A percentile compares a stretch with the other conserved stretches of the same genome.
Evolutionary conservation across 495 filamentous ascomycete species (phyloP).

Genomic region (Achaetomiella virescens): DNA sequence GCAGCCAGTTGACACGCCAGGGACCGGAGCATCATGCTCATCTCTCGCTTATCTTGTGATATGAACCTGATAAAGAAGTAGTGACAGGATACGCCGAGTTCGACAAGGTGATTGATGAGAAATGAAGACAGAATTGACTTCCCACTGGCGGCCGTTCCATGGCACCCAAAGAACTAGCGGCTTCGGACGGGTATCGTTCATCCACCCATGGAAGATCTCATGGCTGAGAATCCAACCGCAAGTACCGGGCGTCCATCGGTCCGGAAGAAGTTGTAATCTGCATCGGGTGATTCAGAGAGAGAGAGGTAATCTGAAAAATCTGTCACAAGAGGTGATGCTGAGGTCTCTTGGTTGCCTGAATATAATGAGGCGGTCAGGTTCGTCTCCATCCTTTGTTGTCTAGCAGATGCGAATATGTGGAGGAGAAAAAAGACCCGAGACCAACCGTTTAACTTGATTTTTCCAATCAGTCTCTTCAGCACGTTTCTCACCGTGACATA

Average conservation of each 20-base stretch:
- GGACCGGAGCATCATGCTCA: slow-evolving; percentile 23
- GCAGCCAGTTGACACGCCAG: slow-evolving; percentile 31
- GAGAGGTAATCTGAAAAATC: neutral
- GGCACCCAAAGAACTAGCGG: slow-evolving; percentile 28
- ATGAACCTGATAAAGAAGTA: slow-evolving; percentile 32
- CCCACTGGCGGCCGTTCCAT: slow-evolving; percentile 26
- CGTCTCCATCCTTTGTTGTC: no score
- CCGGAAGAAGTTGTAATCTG: slow-evolving; percentile 36
- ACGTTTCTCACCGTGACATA: slow-evolving; percentile 38
- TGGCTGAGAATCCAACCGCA: slow-evolving; percentile 31
- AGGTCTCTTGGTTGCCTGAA: no score
- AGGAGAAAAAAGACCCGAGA: neutral
- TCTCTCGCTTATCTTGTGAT: slow-evolving; percentile 16
- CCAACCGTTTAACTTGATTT: slow-evolving; percentile 8
- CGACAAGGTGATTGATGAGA: slow-evolving; percentile 26
- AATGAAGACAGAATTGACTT: slow-evolving; percentile 35
- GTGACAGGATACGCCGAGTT: slow-evolving; percentile 20
- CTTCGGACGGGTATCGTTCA: neutral
- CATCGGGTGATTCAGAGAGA: slow-evolving; percentile 20
- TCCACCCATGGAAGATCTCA: slow-evolving; percentile 23
- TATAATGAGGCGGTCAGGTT: no score
- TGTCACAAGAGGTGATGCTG: neutral
- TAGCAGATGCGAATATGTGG: no score
- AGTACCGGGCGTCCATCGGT: slow-evolving; percentile 33
- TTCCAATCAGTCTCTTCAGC: slow-evolving; percentile 21